Evolutionary conservation across 805 yeast species (phyloP), one percentile per base, ranked within the genome.

Genomic region (Debaryomyces prosopidis): DNA sequence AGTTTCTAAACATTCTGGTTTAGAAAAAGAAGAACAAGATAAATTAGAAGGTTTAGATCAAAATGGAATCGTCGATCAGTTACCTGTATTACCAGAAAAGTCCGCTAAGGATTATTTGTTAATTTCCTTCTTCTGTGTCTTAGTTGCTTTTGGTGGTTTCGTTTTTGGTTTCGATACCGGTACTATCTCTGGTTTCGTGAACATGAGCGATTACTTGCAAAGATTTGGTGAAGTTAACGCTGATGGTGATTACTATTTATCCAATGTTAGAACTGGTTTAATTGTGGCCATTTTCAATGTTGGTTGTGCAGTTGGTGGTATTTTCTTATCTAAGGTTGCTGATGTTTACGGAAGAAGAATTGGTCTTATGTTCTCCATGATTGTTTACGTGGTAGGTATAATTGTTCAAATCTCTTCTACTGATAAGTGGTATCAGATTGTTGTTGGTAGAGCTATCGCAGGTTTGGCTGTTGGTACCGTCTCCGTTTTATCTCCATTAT

Each of bases 151-250:
- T 51, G 89, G 89, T 69, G 91, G 90, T 39, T 85, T 81, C 60
- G 84, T 84, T 37, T 85, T 82, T 58, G 90, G 90, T 48, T 84
- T 84, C 77, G 90, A 84, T 70, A 85, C 88, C 42, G 90, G 89
- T 70, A 83, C 89, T 51, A 79, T 84, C 63, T 82, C 87, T 34
- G 89, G 89, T 53, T 81, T 84, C 56, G 81, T 83, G 40, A 80
- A 80, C 60, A 80, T 84, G 82, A 55, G 71, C n/a, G 81, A 81
- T 50, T 84, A 77, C 63, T 59, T 66, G 42, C 45, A 52, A 15
- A 68, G 83, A 55, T 82, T 83, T 52, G 89, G 87, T 58, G 65
- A 70, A 49, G 17, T 50, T 2, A 51, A 68, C 46, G 40, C 60
- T 5, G 58, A 58, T n/a, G 85, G 84, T 46, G 63, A 56, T 2